Evolutionary conservation across 108 stramenopile genomes (phyloP), one percentile per base, ranked within the genome.

Genomic region (Cyclotella cryptica): DNA sequence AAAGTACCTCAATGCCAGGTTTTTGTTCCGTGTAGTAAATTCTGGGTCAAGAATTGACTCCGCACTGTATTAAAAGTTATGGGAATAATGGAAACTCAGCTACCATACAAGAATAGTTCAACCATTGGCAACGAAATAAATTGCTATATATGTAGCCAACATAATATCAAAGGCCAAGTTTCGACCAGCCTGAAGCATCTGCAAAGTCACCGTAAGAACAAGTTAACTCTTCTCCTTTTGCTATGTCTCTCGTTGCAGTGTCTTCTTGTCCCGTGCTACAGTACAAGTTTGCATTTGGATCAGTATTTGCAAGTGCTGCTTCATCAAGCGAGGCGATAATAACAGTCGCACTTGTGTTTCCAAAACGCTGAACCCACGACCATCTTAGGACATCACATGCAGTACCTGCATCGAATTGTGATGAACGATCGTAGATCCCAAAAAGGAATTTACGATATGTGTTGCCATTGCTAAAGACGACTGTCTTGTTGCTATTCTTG

Each of bases 371-470:
- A 27, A 58, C 57, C 57, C 57, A 58, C 4, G 57, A 58, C 57
- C 57, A 58, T 22, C 6, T 27, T 8, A 58, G 27, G 1, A 58
- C 26, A 58, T 58, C 57, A 27, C 57, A 58, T 8, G 57, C 21
- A 22, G 27, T 58, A 15, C 57, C 57, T 22, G 22, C 13, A 22
- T 28, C 57, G 22, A 58, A 58, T 28, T 58, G 21, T 27, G 4
- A 14, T 14, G 22, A 13, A 5, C 27, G 22, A 1, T 58, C 57
- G 22, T 58, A 15, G 14, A 58, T 22, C 4, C 57, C 57, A 22
- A 58, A 58, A 27, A 58, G 24, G 26, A 58, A 58, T 58, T 14
- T 28, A 58, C 57, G 57, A 58, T 6, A 58, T 58, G 57, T 15
- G 8, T 24, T 14, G 24, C 57, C 57, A 15, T 14, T 27, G 13